Percentiles rank a stretch among this genome's conserved stretches.
phyloP scores from a whole-genome alignment of 768 basidiomycete species.

The Serendipita vermifera region DNA sequence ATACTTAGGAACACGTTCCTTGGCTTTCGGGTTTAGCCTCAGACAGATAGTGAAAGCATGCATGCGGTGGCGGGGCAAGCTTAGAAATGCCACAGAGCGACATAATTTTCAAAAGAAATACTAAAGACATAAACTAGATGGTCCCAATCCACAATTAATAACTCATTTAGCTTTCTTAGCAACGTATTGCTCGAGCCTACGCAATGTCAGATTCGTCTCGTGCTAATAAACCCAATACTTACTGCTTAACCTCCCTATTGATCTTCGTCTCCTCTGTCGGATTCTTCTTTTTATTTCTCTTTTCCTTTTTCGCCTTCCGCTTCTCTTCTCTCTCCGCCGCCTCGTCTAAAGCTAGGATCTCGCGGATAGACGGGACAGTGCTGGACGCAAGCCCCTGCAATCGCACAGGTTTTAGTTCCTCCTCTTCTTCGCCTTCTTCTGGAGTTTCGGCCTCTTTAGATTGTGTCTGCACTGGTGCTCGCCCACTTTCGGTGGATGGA shows the following conservation, averaged over 20 bases:
- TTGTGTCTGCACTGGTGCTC: too few species aligned
- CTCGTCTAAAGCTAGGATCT: slow-evolving; percentile 66
- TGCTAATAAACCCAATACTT: too few species aligned
- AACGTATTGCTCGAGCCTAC: too few species aligned
- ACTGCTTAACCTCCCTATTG: slow-evolving; percentile 6
- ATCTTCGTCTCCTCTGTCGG: slow-evolving; percentile 3
- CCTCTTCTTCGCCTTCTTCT: slow-evolving; percentile 23
- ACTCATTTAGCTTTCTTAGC: too few species aligned
- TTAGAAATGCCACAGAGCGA: not conserved
- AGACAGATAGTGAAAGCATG: not conserved
- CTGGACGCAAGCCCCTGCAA: slow-evolving; percentile 71
- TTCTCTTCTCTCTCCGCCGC: slow-evolving; percentile 53
- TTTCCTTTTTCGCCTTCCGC: slow-evolving; percentile 61
- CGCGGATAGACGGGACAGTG: slow-evolving; percentile 66
- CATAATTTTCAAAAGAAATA: not conserved
- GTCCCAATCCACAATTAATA: too few species aligned
- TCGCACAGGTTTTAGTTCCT: slow-evolving; percentile 36
- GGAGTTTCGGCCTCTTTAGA: not conserved
- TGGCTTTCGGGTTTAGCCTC: not conserved
- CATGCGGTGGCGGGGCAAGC: not conserved
- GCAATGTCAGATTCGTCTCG: too few species aligned
- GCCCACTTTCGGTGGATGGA: too few species aligned
- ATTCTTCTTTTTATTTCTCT: slow-evolving; percentile 37
- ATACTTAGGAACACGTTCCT: not conserved
- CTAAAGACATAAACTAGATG: too few species aligned